A percentile compares a stretch with the other conserved stretches of the same genome.
Conservation (phyloP, 176 grass and related monocot genomes). For the Aegilops sharonensis region DNA sequence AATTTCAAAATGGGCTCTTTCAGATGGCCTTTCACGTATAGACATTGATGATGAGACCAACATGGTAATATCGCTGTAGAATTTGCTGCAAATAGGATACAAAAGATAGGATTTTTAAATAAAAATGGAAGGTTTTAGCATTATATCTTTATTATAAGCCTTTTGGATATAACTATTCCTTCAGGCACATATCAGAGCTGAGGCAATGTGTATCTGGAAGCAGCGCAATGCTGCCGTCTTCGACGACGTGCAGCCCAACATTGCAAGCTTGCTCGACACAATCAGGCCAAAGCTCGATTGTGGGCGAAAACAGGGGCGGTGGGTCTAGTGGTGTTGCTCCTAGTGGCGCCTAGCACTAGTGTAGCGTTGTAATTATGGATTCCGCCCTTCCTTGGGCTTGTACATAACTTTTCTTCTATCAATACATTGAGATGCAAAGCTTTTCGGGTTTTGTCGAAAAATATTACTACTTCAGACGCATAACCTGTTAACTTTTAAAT, state of each 20-base stretch:
- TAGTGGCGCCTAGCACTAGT: neutral
- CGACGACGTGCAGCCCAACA: neutral
- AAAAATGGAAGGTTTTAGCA: slow-evolving; percentile 14
- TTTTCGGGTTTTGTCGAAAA: neutral
- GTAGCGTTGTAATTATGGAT: neutral
- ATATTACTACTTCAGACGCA: neutral
- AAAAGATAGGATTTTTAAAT: neutral
- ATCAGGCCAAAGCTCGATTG: neutral
- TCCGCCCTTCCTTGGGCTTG: neutral
- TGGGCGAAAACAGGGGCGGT: neutral
- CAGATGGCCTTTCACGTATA: slow-evolving; percentile 72
- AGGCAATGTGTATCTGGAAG: neutral
- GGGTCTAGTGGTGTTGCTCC: neutral
- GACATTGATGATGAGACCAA: slow-evolving; percentile 84
- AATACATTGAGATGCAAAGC: neutral
- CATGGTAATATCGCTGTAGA: slow-evolving; percentile 87
- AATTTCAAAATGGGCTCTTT: slow-evolving; percentile 94
- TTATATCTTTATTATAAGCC: slow-evolving; percentile 19
- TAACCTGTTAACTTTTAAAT: neutral
- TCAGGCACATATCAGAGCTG: neutral
- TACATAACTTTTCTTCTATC: neutral
- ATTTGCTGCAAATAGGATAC: slow-evolving; percentile 61
- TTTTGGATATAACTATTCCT: slow-evolving; percentile 10
- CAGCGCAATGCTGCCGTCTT: neutral
- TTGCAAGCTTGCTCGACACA: neutral